These are phyloP conservation scores for Ceratobasidium sp. DNA, from an alignment of 1,284 basidiomycete species.

Conservation along the genomic window DNA sequence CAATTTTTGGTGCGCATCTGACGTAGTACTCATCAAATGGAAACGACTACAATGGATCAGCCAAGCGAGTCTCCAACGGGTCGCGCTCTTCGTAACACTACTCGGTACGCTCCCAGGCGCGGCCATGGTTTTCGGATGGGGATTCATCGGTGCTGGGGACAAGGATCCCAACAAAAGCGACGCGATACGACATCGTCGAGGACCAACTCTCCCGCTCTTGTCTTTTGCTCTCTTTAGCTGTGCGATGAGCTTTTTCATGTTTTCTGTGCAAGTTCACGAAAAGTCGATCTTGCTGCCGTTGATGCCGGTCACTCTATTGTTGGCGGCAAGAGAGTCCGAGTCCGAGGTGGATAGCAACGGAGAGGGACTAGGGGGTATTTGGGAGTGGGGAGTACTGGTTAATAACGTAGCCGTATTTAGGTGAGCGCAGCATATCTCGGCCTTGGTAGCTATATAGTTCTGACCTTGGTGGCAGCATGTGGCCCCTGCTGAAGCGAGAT, in stretches of 20 bases:
- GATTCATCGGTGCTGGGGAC: slow-evolving; percentile 35
- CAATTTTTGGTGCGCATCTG: slow-evolving; percentile 95
- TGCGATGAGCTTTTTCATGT: slow-evolving; percentile 91
- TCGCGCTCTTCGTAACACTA: slow-evolving; percentile 56
- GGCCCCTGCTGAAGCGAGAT: slow-evolving; percentile 86
- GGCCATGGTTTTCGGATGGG: slow-evolving; percentile 52
- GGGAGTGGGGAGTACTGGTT: slow-evolving; percentile 81
- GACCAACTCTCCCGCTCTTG: slow-evolving; percentile 70
- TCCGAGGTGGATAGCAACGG: slow-evolving; percentile 61
- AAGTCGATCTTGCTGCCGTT: slow-evolving; percentile 92
- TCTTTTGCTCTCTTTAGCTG: slow-evolving; percentile 79
- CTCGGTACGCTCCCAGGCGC: slow-evolving; percentile 64
- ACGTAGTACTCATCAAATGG: slow-evolving; percentile 86
- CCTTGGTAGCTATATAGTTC: background rate
- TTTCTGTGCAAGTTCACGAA: slow-evolving; percentile 96
- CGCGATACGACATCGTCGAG: slow-evolving; percentile 10
- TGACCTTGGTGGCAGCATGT: slow-evolving; percentile 73
- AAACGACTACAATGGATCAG: slow-evolving; percentile 63
- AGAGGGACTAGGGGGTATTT: slow-evolving; percentile 61
- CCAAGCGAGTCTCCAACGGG: slow-evolving; percentile 51
- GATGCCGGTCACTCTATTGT: slow-evolving; percentile 83
- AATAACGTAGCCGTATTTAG: slow-evolving; percentile 93
- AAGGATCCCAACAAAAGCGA: slow-evolving; percentile 5
- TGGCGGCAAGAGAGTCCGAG: slow-evolving; percentile 67
- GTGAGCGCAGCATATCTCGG: slow-evolving; percentile 61